Evolutionary conservation across 2,329 filamentous ascomycete genomes (phyloP).

Genomic region (Xylaria sp.): DNA sequence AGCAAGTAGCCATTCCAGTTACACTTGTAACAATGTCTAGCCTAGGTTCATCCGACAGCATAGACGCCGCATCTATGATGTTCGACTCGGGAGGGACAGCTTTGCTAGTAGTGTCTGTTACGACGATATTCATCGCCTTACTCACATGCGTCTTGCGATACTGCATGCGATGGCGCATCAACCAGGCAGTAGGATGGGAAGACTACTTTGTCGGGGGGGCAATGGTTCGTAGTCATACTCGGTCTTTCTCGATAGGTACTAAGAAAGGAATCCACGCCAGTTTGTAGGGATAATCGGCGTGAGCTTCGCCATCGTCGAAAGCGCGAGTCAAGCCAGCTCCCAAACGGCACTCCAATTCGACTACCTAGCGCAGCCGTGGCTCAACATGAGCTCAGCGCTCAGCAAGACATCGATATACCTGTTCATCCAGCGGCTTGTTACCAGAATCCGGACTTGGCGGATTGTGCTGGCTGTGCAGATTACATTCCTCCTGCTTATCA

Average conservation of each 20-base stretch:
- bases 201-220: slow-evolving; percentile 52
- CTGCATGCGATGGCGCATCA: slow-evolving; percentile 46
- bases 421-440: slow-evolving; percentile 50
- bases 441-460: slow-evolving; percentile 48
- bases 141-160: slow-evolving; percentile 51
- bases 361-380: slow-evolving; percentile 53
- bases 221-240: slow-evolving; percentile 43
- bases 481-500: slow-evolving; percentile 50
- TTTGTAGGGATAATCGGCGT: slow-evolving; percentile 51
- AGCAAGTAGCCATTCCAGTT: not conserved
- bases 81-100: slow-evolving; percentile 50
- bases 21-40: slow-evolving; percentile 32
- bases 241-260: not conserved
- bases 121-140: slow-evolving; percentile 50
- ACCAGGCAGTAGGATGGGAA: slow-evolving; percentile 47
- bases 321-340: slow-evolving; percentile 43
- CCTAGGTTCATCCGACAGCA: slow-evolving; percentile 37
- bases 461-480: slow-evolving; percentile 49
- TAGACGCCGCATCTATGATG: slow-evolving; percentile 35
- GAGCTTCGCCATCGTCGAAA: slow-evolving; percentile 52
- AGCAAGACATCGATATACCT: slow-evolving; percentile 55
- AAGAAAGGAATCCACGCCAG: slow-evolving; percentile 37
- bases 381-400: slow-evolving; percentile 51
- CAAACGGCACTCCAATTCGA: slow-evolving; percentile 50
- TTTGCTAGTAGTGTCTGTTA: slow-evolving; percentile 53